Evolutionary conservation across 805 yeast species (phyloP), one percentile per base, ranked within the genome.

Genomic region (Wickerhamomyces rabaulensis): DNA sequence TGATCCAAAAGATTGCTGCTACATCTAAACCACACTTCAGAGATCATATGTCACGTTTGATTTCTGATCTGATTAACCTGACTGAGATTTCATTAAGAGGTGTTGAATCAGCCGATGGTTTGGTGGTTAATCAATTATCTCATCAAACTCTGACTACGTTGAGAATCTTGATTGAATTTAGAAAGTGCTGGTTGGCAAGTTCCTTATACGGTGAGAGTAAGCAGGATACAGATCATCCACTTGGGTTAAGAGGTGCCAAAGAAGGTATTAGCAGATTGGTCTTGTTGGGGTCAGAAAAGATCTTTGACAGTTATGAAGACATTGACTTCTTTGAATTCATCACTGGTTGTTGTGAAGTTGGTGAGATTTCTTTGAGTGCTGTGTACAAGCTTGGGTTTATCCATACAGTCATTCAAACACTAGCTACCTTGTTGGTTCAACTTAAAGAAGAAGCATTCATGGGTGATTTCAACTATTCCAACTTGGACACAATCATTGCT

Each of bases 31-130:
- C 53, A 10, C 50, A 46, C 36, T 51, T 53, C 5, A 56, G 56
- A 37, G 58, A 57, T 15, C 60, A 61, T n/a, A 43, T 68, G 5
- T 52, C 54, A 23, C 44, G 45, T 2, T 52, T 78, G 4, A 56
- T 87, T 15, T 70, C 79, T 1, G 77, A 76, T 52, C 79, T 87
- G 0, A 74, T 86, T 19, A 78, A 79, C 45, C 76, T 87, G 2
- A 63, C 78, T 8, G 96, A 88, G 55, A 78, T 87, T 12, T 66
- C 84, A 0, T 60, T 82, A 26, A 69, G 95, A 48, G 87, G 87
- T 0, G 44, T 58, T 3, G 25, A 52, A 1, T 43, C 55, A 20
- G 52, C 60, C n/a, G 72, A 72, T 1, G 74, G 74, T 0, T 52
- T 80, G 12, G 58, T 85, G 0, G 65, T 80, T 2, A 70, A 72